Base-by-base conservation (phyloP, 2,329 filamentous ascomycete species). In the Colletotrichum agaves region DNA sequence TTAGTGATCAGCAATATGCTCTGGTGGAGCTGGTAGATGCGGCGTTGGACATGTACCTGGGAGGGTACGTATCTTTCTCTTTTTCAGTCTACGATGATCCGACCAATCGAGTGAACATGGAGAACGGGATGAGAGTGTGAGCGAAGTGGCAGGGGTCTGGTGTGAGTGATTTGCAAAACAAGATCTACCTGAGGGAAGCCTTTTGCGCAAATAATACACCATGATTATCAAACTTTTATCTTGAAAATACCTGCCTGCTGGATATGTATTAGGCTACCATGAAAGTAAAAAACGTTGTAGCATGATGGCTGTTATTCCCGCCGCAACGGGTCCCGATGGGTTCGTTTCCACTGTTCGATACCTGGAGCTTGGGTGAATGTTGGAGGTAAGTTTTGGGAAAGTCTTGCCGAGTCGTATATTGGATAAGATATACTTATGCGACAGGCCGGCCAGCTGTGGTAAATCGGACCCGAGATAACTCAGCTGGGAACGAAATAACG, bases 301-400 rank as follows among this genome's bases (percentile, higher is more conserved):
- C 33, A 17, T 41, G 11, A n/a, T 47, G 39, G 57, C 17, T 21
- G 47, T 31, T 41, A 27, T 46, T 61, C 41, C 63, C 49, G 63
- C 58, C 58, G 49, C 49, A 33, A 61, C 33, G 58, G 63, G 63
- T 58, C 63, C n/a, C 13, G 44, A 57, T 57, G 63, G 52, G 44
- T 23, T 52, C 35, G 63, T 63, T 63, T 63, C 63, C 63, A 67
- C 63, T 35, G 35, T 37, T 33, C 35, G 31, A 23, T 46, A 39
- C 59, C 46, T 53, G 46, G 56, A 53, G 33, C 17, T 8, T 41
- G 11, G 19, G 10, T 15, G 17, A 37, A 4, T 37, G 13, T 15
- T 13, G 35, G 35, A 37, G 35, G 6, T 37, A 37, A 27, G 27
- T 37, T 37, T 37, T 37, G 35, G 27, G 27, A 37, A 15, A 1